These are phyloP conservation scores for Boletellus deceptivus DNA, from an alignment of 1,284 basidiomycete species.

Conservation along the genomic window DNA sequence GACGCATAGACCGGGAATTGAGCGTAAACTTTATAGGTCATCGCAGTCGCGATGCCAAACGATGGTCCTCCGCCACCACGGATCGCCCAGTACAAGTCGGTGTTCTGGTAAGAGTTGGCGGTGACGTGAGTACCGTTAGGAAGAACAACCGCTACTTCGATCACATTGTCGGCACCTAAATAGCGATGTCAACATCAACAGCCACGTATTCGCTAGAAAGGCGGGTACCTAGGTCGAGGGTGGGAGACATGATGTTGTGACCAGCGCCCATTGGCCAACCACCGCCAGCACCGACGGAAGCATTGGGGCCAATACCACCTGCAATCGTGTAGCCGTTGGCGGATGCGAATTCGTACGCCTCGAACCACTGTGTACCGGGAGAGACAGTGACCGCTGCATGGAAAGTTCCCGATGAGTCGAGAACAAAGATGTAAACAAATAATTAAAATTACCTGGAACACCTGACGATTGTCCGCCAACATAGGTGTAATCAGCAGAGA, in stretches of 20 bases:
- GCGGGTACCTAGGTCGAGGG: slow-evolving; percentile 41
- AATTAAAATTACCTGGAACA: background rate
- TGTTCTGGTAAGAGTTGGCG: too few relatives aligned
- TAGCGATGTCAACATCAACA: background rate
- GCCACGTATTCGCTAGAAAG: background rate
- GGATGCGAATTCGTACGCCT: background rate
- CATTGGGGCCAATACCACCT: slow-evolving; percentile 8
- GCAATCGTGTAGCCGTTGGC: background rate
- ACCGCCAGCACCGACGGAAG: slow-evolving; percentile 31
- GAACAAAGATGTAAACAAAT: background rate
- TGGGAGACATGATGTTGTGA: slow-evolving; percentile 39
- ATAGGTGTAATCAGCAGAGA: background rate
- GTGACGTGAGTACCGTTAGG: too few relatives aligned
- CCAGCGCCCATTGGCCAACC: slow-evolving; percentile 39
- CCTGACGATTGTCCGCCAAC: background rate
- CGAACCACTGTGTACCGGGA: slow-evolving; percentile 1
- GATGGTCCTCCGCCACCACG: too few relatives aligned
- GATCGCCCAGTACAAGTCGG: too few relatives aligned
- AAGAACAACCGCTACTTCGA: too few relatives aligned
- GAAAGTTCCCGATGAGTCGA: background rate
- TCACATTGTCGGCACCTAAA: slow-evolving; percentile 41
- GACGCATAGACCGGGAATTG: too few relatives aligned
- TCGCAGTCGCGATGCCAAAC: too few relatives aligned
- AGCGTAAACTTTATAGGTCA: too few relatives aligned
- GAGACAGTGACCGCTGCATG: background rate